Base-by-base conservation (phyloP, 495 filamentous ascomycete genomes). In the Annulohypoxylon stygium region DNA sequence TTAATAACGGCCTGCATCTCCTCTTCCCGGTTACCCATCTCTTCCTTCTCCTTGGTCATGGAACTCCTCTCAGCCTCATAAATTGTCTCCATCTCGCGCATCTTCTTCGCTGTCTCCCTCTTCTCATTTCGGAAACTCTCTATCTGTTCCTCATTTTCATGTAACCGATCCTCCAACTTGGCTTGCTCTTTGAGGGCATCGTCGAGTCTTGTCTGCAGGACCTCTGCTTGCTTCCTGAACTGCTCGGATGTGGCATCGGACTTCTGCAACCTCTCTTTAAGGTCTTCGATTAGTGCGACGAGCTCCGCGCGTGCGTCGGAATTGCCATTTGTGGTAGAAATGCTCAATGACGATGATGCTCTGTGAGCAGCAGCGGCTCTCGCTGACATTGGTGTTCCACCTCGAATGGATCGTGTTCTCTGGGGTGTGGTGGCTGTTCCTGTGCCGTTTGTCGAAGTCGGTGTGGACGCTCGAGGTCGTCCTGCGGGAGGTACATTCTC, bases 31-130 rank as follows among this genome's bases (percentile, higher is more conserved):
- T 90, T 90, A 37, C 86, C 83, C 83, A 94, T 92, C 70, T 97
- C 93, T 64, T 97, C 93, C 84, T 94, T 94, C 81, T 98, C 95
- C 80, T 92, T 92, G 75, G 93, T 89, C 86, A 95, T 91, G 45
- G 93, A 89, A 78, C 89, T 93, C 47, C 95, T 89, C 82, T 99
- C 96, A 51, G 90, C 86, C 80, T 98, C 95, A 81, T 96, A 95
- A 37, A 94, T 93, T 64, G 89, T 88, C 78, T 97, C 94, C 80
- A 97, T 87, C 76, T 99, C 96, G 64, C 95, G 87, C 74, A 92
- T 92, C 81, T 95, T 90, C 58, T 93, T 89, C 14, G 89, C 87
- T 45, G 89, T 85, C 59, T 97, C 93, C 64, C 90, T 88, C 78
- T 93, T 92, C 76, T 97, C 93, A 75, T 90, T 90, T 76, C 92